Conservation (phyloP, 768 basidiomycete genomes). For the Boletus huronensis region DNA sequence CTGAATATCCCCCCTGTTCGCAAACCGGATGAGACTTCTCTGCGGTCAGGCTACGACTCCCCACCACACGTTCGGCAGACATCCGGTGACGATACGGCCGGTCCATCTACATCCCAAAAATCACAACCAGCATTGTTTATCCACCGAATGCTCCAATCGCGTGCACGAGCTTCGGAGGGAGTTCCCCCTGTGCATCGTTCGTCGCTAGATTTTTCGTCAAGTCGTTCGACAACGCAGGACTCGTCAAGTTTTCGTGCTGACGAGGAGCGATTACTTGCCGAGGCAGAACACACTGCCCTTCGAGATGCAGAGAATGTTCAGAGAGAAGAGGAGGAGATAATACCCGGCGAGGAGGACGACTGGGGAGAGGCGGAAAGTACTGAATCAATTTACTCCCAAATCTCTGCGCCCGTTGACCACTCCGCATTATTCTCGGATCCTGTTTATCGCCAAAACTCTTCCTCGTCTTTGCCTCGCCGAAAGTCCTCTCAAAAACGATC, state of each 20-base stretch:
- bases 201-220: constrained; percentile 2
- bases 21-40: not conserved
- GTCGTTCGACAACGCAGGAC: constrained; percentile 6
- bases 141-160: constrained; percentile 20
- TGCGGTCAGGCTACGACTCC: not conserved
- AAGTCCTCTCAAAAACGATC: constrained; percentile 8
- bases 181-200: not conserved
- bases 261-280: constrained; percentile 12
- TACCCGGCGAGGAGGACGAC: not conserved
- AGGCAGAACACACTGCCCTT: constrained; percentile 14
- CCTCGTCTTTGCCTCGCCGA: constrained; percentile 1
- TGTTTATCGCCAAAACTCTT: not conserved
- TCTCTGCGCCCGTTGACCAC: constrained; percentile 21
- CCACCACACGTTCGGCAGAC: not conserved
- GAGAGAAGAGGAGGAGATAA: not conserved
- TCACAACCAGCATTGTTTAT: constrained; percentile 12
- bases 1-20: constrained; percentile 7
- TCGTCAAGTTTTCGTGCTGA: constrained; percentile 1
- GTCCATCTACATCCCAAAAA: not conserved
- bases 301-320: constrained; percentile 9
- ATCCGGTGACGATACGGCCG: not conserved
- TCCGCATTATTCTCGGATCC: not conserved
- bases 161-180: constrained; percentile 15
- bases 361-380: not conserved
- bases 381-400: constrained; percentile 25